Base-by-base conservation (phyloP, 306 rosid genomes). In the Astragalus glycyphyllos region DNA sequence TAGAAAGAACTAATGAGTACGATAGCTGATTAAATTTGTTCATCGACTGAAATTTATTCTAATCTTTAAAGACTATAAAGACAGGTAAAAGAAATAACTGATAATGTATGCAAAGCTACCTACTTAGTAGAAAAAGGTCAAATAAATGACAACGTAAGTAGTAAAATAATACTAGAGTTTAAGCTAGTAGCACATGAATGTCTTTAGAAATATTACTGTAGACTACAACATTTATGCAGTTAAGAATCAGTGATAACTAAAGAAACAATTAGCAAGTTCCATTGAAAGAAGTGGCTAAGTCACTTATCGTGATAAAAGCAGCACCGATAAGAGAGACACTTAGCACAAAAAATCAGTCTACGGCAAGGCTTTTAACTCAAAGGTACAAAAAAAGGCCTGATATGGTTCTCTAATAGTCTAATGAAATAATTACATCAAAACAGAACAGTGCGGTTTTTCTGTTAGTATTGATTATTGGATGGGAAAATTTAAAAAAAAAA, bases 61-160 rank as follows among this genome's bases (percentile, higher is more conserved):
- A 15, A 58, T 20, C 6, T 11, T 15, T 11, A 45, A 53, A 61
- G 62, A 68, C 42, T 20, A 74, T 15, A 11, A 32, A 37, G 7
- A 37, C 11, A 6, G 15, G 50, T 37, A 26, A 75, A 61, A 35
- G 71, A 61, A 31, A 77, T 4, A 54, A 61, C 50, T 47, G 58
- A 79, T 45, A 44, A 65, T 41, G 55, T 48, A 38, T 68, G 38
- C 59, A 64, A 58, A 42, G 4, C 29, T 61, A 42, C 58, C 57
- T 16, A 32, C 38, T 58, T 58, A 31, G 40, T 2, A 15, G 51
- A 49, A 65, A 58, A 61, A 46, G 5, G 47, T 8, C 62, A 72
- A 48, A 55, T 44, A 66, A 58, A 55, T 64, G 44, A 41, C 34
- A 67, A 75, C 47, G 6, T 8, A 10, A 44, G 14, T 17, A 57